Base-by-base conservation (phyloP, 2,329 filamentous ascomycete genomes). In the Hymenoscyphus fructigenus region DNA sequence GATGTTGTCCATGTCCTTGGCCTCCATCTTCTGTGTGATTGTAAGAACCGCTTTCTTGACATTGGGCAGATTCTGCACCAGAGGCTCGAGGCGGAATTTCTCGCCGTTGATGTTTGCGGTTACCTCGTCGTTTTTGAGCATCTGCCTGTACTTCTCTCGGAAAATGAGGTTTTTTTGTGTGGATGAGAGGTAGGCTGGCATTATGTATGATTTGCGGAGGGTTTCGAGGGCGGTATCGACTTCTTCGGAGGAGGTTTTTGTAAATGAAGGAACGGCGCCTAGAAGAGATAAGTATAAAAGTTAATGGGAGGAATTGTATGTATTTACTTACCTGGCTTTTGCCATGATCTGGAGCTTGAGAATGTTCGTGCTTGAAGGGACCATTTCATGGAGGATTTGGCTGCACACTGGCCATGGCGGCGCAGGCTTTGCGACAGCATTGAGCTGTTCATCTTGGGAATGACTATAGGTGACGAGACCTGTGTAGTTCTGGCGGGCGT, bases 121-220 rank as follows among this genome's bases (percentile, higher is more conserved):
- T 66, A 88, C 79, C 44, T 85, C 84, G 73, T 88, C 84, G 41
- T 79, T 76, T 65, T 82, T 77, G 50, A 90, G 81, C 65, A 76
- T 76, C 68, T 81, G 76, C 68, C 79, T 77, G 75, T 81, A 78
- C 67, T 79, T 81, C 15, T 73, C 68, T 65, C 79, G 77, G 77
- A 81, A 83, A 70, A 90, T 76, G 65, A 84, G 79, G 69, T 82
- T 79, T 70, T 80, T 83, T 76, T 89, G 83, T 60, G 78, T 76
- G 32, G 74, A 64, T 26, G 82, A 79, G 32, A 91, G 83, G 73
- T 87, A 84, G 36, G 81, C 77, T n/a, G 87, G 87, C 53, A 90
- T 77, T 74, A 90, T 84, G 75, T 88, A 81, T 69, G 84, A 83
- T 57, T 81, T 77, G 68, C 87, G 85, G 73, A 90, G 81, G 26